Base-by-base conservation (phyloP, 2,329 filamentous ascomycete species). In the Colletotrichum lini region DNA sequence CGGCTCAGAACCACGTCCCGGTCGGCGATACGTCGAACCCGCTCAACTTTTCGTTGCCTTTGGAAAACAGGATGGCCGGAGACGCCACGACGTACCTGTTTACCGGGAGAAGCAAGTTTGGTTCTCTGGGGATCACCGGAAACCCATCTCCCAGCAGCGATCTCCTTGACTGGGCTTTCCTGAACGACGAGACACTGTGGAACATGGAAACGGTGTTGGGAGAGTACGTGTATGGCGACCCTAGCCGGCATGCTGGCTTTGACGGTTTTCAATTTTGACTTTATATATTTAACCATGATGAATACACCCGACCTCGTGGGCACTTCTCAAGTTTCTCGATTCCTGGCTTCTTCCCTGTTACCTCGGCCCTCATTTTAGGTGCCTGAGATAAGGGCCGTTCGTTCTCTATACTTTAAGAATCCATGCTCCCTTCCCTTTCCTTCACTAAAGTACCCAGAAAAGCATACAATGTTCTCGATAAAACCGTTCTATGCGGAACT, bases 211-310 rank as follows among this genome's bases (percentile, higher is more conserved):
- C 62, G 7, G 63, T 67, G 21, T 49, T 75, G 21, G 72, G 73
- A 21, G 70, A 75, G 35, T 75, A 74, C 30, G 73, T 72, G 9
- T 74, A 74, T 30, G 74, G 70, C 13, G 73, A 74, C 38, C 59
- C 65, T 5, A 59, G 15, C 16, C 42, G 50, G 10, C 65, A 50
- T 12, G 49, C 42, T 18, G 65, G 60, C 26, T 47, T 67, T 26
- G 56, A 62, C 60, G 23, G n/a, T 6, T 54, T 38, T 54, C 30
- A 54, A 18, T 54, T 54, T 38, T 38, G 15, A 54, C 16, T 35
- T 8, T 9, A 35, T 1, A 4, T 10, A 2, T 8, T 35, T 35
- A 9, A 35, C 10, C 8, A 35, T 35, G 9, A 9, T 35, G 30
- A 35, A 35, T 10, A 35, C 2, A 35, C 8, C 30, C 30, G 30